Evolutionary conservation across 768 basidiomycete species (phyloP).

Genomic region (Tephrocybe sp.): DNA sequence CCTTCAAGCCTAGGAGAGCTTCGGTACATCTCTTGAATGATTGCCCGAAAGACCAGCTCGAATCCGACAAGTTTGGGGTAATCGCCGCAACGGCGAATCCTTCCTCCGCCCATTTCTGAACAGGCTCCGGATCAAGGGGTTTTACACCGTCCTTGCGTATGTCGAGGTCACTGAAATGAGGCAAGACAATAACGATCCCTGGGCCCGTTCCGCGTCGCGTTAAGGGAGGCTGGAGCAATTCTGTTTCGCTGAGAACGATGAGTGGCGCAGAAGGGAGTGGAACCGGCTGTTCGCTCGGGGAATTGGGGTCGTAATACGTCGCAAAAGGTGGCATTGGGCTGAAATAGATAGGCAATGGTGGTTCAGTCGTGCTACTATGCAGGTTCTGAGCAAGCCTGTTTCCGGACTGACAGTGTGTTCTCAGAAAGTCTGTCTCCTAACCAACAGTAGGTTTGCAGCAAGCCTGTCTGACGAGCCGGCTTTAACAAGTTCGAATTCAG

Average conservation of each 20-base stretch:
- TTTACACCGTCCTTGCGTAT: conserved; percentile 20
- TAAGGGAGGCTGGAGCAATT: conserved; percentile 44
- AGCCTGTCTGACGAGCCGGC: no score
- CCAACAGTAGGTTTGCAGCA: no score
- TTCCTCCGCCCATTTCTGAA: conserved; percentile 54
- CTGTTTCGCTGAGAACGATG: conserved; percentile 25
- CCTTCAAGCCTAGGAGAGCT: conserved; percentile 31
- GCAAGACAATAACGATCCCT: conserved; percentile 43
- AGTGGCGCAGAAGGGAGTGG: conserved; percentile 41
- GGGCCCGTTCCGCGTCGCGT: conserved; percentile 48
- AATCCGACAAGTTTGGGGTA: conserved; percentile 18
- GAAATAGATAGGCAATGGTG: no score
- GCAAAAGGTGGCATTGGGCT: conserved; percentile 14
- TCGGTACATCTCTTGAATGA: conserved; percentile 32
- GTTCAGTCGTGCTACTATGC: no score
- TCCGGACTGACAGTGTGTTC: no score
- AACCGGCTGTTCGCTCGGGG: conserved; percentile 38
- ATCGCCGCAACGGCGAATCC: conserved; percentile 46
- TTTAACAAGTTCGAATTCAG: no score
- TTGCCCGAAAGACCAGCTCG: conserved; percentile 20
- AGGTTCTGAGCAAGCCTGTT: no score
- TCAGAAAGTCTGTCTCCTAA: no score
- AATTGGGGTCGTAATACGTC: conserved; percentile 35
- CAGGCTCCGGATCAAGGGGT: conserved; percentile 46
- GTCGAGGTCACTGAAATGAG: conserved; percentile 24